These are phyloP conservation scores for Escallonia herrerae DNA, from an alignment of 129 eudicot species.

Conservation along the genomic window DNA sequence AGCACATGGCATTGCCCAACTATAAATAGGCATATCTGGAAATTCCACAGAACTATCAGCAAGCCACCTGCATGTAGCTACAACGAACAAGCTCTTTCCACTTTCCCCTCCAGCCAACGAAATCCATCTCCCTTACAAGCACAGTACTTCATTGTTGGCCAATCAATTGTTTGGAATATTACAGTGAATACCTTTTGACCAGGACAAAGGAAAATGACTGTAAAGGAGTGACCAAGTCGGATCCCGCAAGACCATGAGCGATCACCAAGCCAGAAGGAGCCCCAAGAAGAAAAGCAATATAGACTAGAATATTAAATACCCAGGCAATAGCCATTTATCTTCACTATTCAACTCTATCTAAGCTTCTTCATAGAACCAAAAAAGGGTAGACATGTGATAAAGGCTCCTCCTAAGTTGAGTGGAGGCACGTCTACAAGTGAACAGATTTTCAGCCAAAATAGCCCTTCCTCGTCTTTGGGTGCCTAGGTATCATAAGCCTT, in stretches of 20 bases:
- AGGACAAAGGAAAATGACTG: background rate
- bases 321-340: constrained; percentile 8
- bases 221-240: constrained; percentile 9
- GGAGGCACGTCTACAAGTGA: no score
- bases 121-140: constrained; percentile 12
- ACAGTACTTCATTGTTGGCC: constrained; percentile 11
- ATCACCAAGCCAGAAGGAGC: constrained; percentile 8
- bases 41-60: constrained; percentile 13
- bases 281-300: constrained; percentile 11
- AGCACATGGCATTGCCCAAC: constrained; percentile 13
- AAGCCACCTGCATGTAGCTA: constrained; percentile 11
- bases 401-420: no score
- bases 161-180: background rate
- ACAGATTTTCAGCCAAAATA: no score
- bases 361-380: constrained; percentile 11
- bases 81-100: constrained; percentile 13
- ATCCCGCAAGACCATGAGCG: constrained; percentile 11
- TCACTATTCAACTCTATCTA: constrained; percentile 14
- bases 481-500: no score
- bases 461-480: no score
- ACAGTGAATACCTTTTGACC: background rate
- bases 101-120: constrained; percentile 8
- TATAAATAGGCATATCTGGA: constrained; percentile 16
- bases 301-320: constrained; percentile 1
- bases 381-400: no score